Evolutionary conservation across 768 basidiomycete species (phyloP).

Genomic region (Lactarius sanguifluus): DNA sequence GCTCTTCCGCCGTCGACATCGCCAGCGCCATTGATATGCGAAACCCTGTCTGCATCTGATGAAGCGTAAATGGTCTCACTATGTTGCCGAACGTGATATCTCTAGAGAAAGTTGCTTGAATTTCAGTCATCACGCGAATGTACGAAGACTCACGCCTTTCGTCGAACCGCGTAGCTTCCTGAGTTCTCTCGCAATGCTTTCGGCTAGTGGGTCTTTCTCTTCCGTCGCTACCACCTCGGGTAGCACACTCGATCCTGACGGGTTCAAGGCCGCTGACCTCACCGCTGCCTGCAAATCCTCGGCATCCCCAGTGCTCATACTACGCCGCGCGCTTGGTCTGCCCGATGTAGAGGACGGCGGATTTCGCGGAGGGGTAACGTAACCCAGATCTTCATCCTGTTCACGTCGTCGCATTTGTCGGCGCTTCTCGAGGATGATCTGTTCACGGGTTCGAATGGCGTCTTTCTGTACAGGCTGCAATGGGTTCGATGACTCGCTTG

Average conservation of each 20-base stretch:
- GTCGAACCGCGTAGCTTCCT: slow-evolving; percentile 51
- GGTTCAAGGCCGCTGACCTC: slow-evolving; percentile 37
- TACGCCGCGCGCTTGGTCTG: slow-evolving; percentile 61
- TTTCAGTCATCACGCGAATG: slow-evolving; percentile 4
- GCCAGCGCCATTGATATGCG: slow-evolving; percentile 70
- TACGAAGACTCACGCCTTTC: slow-evolving; percentile 43
- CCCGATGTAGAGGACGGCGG: slow-evolving; percentile 19
- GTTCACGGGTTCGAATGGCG: slow-evolving; percentile 63
- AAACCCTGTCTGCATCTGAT: slow-evolving; percentile 66
- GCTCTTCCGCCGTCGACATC: slow-evolving; percentile 81
- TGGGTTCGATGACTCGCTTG: slow-evolving; percentile 45
- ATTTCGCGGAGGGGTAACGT: slow-evolving; percentile 37
- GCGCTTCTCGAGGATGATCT: slow-evolving; percentile 68
- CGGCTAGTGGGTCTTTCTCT: slow-evolving; percentile 56
- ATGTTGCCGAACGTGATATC: slow-evolving; percentile 80
- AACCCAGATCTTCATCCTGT: slow-evolving; percentile 44
- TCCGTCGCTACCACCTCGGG: slow-evolving; percentile 44
- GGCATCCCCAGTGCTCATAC: slow-evolving; percentile 77
- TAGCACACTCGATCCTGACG: slow-evolving; percentile 36
- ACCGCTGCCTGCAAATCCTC: slow-evolving; percentile 39
- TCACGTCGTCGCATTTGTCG: slow-evolving; percentile 59
- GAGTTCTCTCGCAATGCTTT: slow-evolving; percentile 74
- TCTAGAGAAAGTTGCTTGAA: slow-evolving; percentile 42
- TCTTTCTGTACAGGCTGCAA: slow-evolving; percentile 58
- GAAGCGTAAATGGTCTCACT: slow-evolving; percentile 74